These are phyloP conservation scores for Candida railenensis DNA, from an alignment of 805 yeast species.

Conservation along the genomic window DNA sequence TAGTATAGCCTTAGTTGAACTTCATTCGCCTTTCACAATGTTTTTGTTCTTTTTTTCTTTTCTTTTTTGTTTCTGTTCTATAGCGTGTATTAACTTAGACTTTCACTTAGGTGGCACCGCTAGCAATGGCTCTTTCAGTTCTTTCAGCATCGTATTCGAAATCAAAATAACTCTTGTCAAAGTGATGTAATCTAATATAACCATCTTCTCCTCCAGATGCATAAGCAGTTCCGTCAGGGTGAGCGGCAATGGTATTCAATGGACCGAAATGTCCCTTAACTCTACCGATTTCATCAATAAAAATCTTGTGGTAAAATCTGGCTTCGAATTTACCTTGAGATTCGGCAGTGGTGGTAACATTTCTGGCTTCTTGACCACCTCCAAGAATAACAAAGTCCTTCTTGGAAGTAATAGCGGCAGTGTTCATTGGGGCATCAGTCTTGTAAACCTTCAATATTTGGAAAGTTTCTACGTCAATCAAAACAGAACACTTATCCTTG, in stretches of 20 bases:
- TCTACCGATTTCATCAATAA: slow-evolving; percentile 94
- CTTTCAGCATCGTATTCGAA: slow-evolving; percentile 90
- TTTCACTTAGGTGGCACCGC: slow-evolving; percentile 21
- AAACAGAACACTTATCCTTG: slow-evolving; percentile 81
- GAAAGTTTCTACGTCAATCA: slow-evolving; percentile 76
- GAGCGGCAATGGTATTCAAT: slow-evolving; percentile 86
- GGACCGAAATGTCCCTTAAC: slow-evolving; percentile 99
- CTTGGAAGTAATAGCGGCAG: slow-evolving; percentile 90
- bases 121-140: slow-evolving; percentile 55
- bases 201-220: slow-evolving; percentile 99
- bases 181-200: slow-evolving; percentile 87
- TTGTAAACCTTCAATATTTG: slow-evolving; percentile 69
- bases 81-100: neutral
- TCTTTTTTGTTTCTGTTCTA: neutral
- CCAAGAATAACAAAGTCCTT: slow-evolving; percentile 92
- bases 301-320: slow-evolving; percentile 90
- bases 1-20: neutral
- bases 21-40: neutral
- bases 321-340: slow-evolving; percentile 97
- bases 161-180: slow-evolving; percentile 89
- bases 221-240: slow-evolving; percentile 89
- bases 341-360: slow-evolving; percentile 95
- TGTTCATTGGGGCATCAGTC: slow-evolving; percentile 92
- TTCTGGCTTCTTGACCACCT: slow-evolving; percentile 99
- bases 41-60: neutral